Conservation (phyloP, 1,284 basidiomycete genomes). For the Irpex lacteus region DNA sequence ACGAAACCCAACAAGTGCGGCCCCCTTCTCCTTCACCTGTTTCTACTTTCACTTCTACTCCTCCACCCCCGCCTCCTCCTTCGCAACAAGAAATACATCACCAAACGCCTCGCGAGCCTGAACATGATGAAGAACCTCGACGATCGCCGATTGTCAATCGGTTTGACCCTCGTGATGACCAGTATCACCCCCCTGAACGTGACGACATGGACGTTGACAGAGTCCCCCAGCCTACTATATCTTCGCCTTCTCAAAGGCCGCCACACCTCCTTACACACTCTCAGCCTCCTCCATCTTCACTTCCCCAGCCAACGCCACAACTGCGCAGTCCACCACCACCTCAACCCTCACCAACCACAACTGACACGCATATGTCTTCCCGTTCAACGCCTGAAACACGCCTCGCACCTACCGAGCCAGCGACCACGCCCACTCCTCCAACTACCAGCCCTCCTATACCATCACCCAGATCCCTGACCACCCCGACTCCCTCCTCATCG, state of each 20-base stretch:
- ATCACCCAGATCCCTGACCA: background rate
- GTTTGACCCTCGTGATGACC: slow-evolving; percentile 2
- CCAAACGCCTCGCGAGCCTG: background rate
- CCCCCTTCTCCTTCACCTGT: background rate
- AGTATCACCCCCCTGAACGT: slow-evolving; percentile 1
- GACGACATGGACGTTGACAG: background rate
- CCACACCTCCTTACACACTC: slow-evolving; percentile 1
- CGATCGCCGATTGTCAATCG: background rate
- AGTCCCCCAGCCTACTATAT: background rate
- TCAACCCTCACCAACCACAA: slow-evolving; percentile 8
- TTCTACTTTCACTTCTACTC: background rate
- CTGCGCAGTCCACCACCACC: background rate
- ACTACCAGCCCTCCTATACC: background rate
- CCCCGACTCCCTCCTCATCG: background rate
- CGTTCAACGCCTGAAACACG: slow-evolving; percentile 1
- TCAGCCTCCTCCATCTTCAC: slow-evolving; percentile 5
- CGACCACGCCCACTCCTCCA: background rate
- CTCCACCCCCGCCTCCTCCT: slow-evolving; percentile 5
- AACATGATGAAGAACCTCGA: background rate
- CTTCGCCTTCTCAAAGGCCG: background rate
- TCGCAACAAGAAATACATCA: slow-evolving; percentile 5
- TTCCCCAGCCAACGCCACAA: slow-evolving; percentile 14
- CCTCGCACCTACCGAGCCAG: background rate
- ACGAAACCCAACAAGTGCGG: background rate
- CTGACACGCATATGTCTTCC: slow-evolving; percentile 7